Percentiles rank a stretch among this genome's conserved stretches.
Evolutionary conservation across 2,329 filamentous ascomycete genomes (phyloP).

Genomic region (Tolypocladium cylindrosporum): DNA sequence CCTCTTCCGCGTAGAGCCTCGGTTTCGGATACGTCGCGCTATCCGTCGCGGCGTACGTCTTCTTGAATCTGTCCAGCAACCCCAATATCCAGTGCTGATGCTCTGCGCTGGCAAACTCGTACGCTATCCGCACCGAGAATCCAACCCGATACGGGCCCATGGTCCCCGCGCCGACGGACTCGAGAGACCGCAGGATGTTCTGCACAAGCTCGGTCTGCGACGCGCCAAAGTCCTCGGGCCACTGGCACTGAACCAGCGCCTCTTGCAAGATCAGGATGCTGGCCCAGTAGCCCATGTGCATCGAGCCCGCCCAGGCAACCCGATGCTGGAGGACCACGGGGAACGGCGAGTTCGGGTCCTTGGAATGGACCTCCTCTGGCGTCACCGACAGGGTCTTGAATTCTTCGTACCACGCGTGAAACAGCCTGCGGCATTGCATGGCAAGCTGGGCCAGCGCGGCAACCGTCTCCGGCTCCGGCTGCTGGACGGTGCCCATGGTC

Average conservation of each 20-base stretch:
- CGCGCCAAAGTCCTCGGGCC: slow-evolving; percentile 14
- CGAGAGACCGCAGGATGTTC: slow-evolving; percentile 26
- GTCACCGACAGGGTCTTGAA: slow-evolving; percentile 13
- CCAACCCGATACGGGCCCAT: slow-evolving; percentile 29
- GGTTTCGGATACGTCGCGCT: slow-evolving; percentile 16
- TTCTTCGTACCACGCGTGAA: slow-evolving; percentile 21
- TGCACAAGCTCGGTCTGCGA: slow-evolving; percentile 16
- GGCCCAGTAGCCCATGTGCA: slow-evolving; percentile 27
- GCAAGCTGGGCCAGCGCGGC: slow-evolving; percentile 17
- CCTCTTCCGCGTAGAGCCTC: slow-evolving; percentile 8
- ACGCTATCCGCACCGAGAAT: slow-evolving; percentile 25
- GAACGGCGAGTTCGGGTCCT: slow-evolving; percentile 21
- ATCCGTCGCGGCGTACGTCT: slow-evolving; percentile 22
- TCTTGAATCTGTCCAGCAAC: slow-evolving; percentile 18
- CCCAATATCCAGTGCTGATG: slow-evolving; percentile 23
- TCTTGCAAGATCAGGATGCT: slow-evolving; percentile 29
- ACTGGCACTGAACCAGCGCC: slow-evolving; percentile 21
- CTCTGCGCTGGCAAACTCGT: slow-evolving; percentile 24
- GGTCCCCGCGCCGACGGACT: slow-evolving; percentile 23
- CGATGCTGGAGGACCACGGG: slow-evolving; percentile 20
- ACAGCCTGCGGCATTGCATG: slow-evolving; percentile 16
- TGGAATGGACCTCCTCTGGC: slow-evolving; percentile 16
- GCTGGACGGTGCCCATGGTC: slow-evolving; percentile 6
- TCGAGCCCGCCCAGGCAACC: slow-evolving; percentile 21
- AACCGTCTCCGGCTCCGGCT: slow-evolving; percentile 17